Evolutionary conservation across 1,284 basidiomycete species (phyloP).

Genomic region (Polyporus tsugae): DNA sequence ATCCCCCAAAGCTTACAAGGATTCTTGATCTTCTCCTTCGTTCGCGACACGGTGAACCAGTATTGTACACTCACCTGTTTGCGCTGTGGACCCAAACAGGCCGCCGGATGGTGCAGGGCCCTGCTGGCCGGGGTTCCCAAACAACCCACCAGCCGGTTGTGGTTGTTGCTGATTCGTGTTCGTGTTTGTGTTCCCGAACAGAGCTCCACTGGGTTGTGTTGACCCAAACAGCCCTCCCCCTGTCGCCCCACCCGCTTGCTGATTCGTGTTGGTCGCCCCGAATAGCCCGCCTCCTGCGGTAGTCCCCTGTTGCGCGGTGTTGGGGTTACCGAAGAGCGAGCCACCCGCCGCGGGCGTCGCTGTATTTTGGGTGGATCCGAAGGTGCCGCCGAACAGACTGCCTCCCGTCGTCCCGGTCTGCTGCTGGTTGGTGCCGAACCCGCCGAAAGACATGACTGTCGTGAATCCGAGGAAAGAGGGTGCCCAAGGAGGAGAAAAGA

Average conservation of each 20-base stretch:
- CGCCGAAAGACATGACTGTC: conserved; percentile 30
- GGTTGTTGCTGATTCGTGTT: conserved; percentile 11
- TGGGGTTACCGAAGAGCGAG: conserved; percentile 31
- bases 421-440: conserved; percentile 26
- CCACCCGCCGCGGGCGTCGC: conserved; percentile 17
- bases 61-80: conserved; percentile 12
- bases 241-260: conserved; percentile 12
- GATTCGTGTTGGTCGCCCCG: conserved; percentile 22
- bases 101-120: conserved; percentile 16
- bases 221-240: conserved; percentile 28
- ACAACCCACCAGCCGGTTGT: conserved; percentile 33
- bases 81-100: conserved; percentile 28
- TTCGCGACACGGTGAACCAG: not conserved
- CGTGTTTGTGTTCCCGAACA: conserved; percentile 42
- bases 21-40: not conserved
- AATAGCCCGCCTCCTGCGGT: conserved; percentile 23
- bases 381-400: conserved; percentile 26
- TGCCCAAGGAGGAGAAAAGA: not conserved
- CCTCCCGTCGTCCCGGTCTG: conserved; percentile 19
- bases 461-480: not conserved
- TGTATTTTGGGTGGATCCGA: conserved; percentile 22
- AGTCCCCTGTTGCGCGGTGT: conserved; percentile 14
- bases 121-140: conserved; percentile 38
- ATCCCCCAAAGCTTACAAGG: not conserved
- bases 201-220: conserved; percentile 34